Evolutionary conservation across 192 early-diverging fungal genomes (phyloP).

Genomic region (Entophlyctis helioformis): DNA sequence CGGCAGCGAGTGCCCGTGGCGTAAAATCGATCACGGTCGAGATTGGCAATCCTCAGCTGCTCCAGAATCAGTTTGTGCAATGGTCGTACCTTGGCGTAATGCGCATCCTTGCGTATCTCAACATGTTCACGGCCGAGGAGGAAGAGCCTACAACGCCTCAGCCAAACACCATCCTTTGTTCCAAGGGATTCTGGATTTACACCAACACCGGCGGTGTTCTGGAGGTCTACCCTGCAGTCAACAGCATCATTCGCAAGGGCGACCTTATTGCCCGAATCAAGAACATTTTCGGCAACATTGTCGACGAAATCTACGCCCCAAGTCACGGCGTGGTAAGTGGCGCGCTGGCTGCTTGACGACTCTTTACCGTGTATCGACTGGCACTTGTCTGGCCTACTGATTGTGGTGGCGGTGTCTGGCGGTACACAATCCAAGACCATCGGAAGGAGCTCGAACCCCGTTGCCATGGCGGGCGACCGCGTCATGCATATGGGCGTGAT

Average conservation of each 20-base stretch:
- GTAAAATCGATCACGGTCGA: conserved; percentile 85
- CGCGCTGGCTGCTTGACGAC: neutral
- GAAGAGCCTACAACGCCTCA: conserved; percentile 6
- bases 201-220: conserved; percentile 77
- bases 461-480: conserved; percentile 36
- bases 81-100: conserved; percentile 57
- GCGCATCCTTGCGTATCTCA: conserved; percentile 49
- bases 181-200: conserved; percentile 66
- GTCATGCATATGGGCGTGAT: conserved; percentile 63
- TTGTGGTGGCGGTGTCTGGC: conserved; percentile 3
- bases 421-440: too few relatives aligned
- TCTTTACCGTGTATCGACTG: too few relatives aligned
- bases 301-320: conserved; percentile 73
- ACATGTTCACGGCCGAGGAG: conserved; percentile 35
- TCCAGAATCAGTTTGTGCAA: conserved; percentile 75
- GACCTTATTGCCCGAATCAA: conserved; percentile 75
- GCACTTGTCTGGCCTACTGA: neutral
- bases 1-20: conserved; percentile 60
- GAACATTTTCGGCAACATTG: conserved; percentile 80
- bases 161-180: conserved; percentile 35
- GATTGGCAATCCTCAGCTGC: conserved; percentile 77
- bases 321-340: conserved; percentile 59
- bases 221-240: conserved; percentile 71
- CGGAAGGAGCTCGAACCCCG: conserved; percentile 3
- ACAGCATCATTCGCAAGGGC: conserved; percentile 70